Evolutionary conservation across 2,329 filamentous ascomycete genomes (phyloP), one percentile per base, ranked within the genome.

Genomic region (Penicillium sclerotigenum): DNA sequence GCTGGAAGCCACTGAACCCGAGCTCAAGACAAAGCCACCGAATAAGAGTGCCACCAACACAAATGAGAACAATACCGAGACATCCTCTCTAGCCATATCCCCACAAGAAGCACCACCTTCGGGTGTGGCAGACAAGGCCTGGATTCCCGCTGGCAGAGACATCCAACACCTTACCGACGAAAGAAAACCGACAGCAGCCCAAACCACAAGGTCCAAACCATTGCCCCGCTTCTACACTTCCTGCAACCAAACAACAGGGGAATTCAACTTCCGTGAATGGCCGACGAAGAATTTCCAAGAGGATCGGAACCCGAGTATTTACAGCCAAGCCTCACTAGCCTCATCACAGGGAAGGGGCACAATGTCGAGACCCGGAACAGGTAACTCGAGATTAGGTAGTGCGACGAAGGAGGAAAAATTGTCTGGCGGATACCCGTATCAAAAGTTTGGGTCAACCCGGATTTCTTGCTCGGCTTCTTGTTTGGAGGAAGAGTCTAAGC

Each of bases 161-260:
- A 28, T 59, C 3, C 47, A 47, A 16, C 42, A 16, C 18, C 33
- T 48, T n/a, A 18, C 16, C 26, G 43, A 40, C 8, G 50, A 55
- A 37, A 20, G 58, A n/a, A n/a, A 43, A 16, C 22, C 41, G 9
- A 36, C 34, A 28, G 31, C 33, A 29, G 16, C 16, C 14, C 14
- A 26, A n/a, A 22, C 34, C 26, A 46, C 13, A 20, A 9, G n/a
- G 10, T 20, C 28, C 13, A 48, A 24, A 16, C 43, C 26, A 14
- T 13, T 52, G 16, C 5, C 31, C 24, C 64, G 64, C 8, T 66
- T 66, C 54, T 66, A 66, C 56, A 65, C 61, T 20, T 50, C 49
- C n/a, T 55, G 34, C 20, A 47, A 40, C 22, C 38, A 43, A 54
- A 58, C 16, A 26, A 37, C 24, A 45, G 33, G 4, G 7, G 16